phyloP scores from a whole-genome alignment of 371 early-diverging fungal species.

The Smittium mucronatum region DNA sequence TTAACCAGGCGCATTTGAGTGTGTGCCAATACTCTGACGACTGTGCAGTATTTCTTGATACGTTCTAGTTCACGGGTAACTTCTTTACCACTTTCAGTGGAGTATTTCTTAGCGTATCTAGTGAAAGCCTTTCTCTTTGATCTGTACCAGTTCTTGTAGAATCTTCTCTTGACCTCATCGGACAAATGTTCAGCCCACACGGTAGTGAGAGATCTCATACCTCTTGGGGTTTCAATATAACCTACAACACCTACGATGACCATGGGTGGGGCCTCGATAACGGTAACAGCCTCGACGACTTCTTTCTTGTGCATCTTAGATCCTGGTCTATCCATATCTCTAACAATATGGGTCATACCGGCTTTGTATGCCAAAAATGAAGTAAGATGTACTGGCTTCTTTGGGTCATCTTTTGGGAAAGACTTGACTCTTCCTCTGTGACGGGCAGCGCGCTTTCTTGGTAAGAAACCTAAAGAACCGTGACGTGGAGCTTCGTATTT shows the following conservation, averaged over 20 bases:
- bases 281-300: constrained; percentile 98
- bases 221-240: constrained; percentile 97
- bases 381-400: constrained; percentile 94
- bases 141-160: constrained; percentile 99
- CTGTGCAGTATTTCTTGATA: constrained; percentile 97
- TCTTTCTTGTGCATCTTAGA: constrained; percentile 99
- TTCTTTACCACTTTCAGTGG: constrained; percentile 68
- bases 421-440: constrained; percentile 96
- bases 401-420: constrained; percentile 96
- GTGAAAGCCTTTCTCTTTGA: constrained; percentile 99
- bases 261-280: constrained; percentile 98
- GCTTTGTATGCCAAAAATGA: constrained; percentile 99
- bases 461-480: constrained; percentile 98
- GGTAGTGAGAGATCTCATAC: constrained; percentile 93
- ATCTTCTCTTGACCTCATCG: constrained; percentile 96
- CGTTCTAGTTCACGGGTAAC: constrained; percentile 87
- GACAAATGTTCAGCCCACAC: constrained; percentile 98
- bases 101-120: constrained; percentile 95
- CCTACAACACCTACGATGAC: constrained; percentile 99
- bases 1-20: constrained; percentile 94
- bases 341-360: constrained; percentile 99
- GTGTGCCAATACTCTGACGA: constrained; percentile 97
- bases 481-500: constrained; percentile 91
- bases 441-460: constrained; percentile 92
- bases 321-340: constrained; percentile 95